Evolutionary conservation across 2,329 filamentous ascomycete species (phyloP).

Genomic region (Monosporascus sp.): DNA sequence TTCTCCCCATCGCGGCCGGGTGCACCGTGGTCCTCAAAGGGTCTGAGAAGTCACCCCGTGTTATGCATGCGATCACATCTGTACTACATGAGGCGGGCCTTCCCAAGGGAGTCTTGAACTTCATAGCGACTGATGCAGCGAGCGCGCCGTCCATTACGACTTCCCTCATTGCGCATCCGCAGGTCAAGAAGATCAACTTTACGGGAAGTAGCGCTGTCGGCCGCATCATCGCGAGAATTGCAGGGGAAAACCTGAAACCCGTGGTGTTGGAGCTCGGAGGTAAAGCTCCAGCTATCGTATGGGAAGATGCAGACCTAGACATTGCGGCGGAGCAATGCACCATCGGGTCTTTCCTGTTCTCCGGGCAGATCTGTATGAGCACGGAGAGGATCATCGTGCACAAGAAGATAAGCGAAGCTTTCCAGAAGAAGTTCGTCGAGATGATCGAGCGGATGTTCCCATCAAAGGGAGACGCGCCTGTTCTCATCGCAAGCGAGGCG

Average conservation of each 20-base stretch:
- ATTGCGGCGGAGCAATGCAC: conserved; percentile 54
- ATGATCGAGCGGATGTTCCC: conserved; percentile 20
- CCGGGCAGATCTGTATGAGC: conserved; percentile 65
- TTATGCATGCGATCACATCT: conserved; percentile 50
- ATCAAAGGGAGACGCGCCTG: conserved; percentile 16
- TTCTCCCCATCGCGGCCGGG: conserved; percentile 57
- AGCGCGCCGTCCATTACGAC: conserved; percentile 57
- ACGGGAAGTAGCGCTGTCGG: conserved; percentile 63
- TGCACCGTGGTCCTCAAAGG: conserved; percentile 62
- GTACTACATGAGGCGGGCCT: conserved; percentile 59
- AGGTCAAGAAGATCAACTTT: conserved; percentile 64
- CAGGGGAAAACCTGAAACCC: conserved; percentile 62
- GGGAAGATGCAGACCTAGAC: conserved; percentile 61
- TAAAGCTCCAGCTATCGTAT: conserved; percentile 61
- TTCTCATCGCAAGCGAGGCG: conserved; percentile 22
- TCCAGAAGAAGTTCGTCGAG: conserved; percentile 33
- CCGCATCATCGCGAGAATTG: conserved; percentile 54
- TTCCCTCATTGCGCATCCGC: conserved; percentile 53
- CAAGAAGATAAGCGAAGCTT: conserved; percentile 45
- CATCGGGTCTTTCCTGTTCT: conserved; percentile 55
- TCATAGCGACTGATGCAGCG: conserved; percentile 51
- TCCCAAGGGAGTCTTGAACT: conserved; percentile 58
- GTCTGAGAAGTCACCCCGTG: conserved; percentile 52
- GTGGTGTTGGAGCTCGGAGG: conserved; percentile 65
- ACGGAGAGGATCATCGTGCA: conserved; percentile 64